Evolutionary conservation across 169 alveolate genomes (phyloP), one percentile per base, ranked within the genome.

Genomic region (Plasmodium chabaudi): DNA sequence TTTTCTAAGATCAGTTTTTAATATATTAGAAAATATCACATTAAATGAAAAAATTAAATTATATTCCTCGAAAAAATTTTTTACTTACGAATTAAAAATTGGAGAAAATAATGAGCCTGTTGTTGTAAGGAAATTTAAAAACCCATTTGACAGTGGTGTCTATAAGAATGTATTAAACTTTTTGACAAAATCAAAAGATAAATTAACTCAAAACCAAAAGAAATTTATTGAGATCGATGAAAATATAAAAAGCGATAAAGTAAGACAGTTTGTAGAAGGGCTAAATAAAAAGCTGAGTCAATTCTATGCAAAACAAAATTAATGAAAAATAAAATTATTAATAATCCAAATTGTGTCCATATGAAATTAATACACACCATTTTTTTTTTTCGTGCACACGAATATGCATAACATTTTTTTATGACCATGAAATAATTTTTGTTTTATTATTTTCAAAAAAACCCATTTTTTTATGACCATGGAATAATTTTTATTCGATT

Each of bases 21-120:
- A 79, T 27, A 79, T 79, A 49, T n/a, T 79, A 23, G 89, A 79
- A n/a, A 79, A 79, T 53, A 79, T 79, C 15, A 79, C 89, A 53
- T 79, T 79, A 0, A 79, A 79, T 79, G 89, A 79, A 21, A 79
- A 79, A 44, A 65, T 53, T 27, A 65, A 79, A 65, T 56, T 79
- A 68, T 79, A 79, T 47, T 51, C 77, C 17, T 42, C 77, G 5
- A 79, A 65, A 42, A 51, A n/a, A 39, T 79, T 79, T 79, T 59
- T 79, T 53, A 27, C 77, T 0, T 79, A 79, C 46, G 72, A 64
- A 27, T 79, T 79, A 46, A 79, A 51, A 46, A 49, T 65, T 13
- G 89, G 39, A 25, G 46, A 79, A 69, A 64, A 79, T 65, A 79
- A 79, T 19, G 77, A 79, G 44, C 89, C 89, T 13, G 12, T 56